These are phyloP conservation scores for Syzygium syzygioides DNA, from an alignment of 441 rosid genomes.

Conservation along the genomic window DNA sequence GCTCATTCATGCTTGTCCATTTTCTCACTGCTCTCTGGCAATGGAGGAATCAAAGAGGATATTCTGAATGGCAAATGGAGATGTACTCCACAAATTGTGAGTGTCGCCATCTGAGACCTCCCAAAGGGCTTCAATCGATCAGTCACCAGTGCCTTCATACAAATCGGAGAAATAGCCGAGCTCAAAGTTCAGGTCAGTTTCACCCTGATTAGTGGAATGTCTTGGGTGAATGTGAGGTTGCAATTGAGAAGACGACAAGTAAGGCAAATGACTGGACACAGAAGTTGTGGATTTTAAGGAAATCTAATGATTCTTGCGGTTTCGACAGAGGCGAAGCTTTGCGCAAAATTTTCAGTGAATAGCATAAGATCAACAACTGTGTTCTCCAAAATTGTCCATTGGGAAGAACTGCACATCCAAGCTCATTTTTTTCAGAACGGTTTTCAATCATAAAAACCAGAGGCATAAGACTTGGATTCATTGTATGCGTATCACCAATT, in stretches of 20 bases:
- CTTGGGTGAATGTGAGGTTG: background rate
- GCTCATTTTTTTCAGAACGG: background rate
- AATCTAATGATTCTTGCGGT: background rate
- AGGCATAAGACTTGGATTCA: background rate
- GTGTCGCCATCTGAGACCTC: background rate
- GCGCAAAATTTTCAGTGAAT: background rate
- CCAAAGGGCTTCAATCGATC: background rate
- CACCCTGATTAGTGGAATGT: background rate
- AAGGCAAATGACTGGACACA: background rate
- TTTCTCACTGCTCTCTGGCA: background rate
- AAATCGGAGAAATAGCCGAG: background rate
- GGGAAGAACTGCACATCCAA: background rate
- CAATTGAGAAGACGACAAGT: background rate
- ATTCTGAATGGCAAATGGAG: background rate
- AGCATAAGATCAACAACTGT: slow-evolving; percentile 1
- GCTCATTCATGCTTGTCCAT: background rate
- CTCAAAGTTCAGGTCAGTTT: background rate
- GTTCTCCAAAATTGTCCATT: background rate
- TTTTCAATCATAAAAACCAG: background rate
- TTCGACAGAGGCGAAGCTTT: background rate
- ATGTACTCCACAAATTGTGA: background rate
- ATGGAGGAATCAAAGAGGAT: background rate
- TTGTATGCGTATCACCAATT: background rate
- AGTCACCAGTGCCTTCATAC: background rate
- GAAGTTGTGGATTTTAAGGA: background rate